These are phyloP conservation scores for Entomophthora muscae DNA, from an alignment of 371 early-diverging fungal genomes.

Conservation along the genomic window DNA sequence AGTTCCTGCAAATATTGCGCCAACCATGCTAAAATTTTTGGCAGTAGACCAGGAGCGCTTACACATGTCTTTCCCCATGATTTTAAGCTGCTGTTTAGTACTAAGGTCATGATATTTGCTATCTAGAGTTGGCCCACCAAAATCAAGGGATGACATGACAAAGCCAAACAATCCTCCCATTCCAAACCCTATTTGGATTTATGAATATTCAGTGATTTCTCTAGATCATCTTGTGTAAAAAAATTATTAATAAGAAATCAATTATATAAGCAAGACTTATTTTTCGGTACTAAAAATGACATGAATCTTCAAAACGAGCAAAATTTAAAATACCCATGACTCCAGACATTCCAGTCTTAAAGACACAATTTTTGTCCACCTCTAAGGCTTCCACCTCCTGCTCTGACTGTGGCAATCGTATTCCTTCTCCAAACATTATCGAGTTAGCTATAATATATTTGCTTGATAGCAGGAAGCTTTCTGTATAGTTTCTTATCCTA, in stretches of 20 bases:
- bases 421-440: too few relatives aligned
- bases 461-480: too few relatives aligned
- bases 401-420: constrained; percentile 2
- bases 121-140: constrained; percentile 34
- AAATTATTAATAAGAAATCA: too few relatives aligned
- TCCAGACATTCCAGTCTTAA: constrained; percentile 12
- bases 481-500: too few relatives aligned
- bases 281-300: too few relatives aligned
- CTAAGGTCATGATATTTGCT: constrained; percentile 39
- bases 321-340: constrained; percentile 3
- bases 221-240: too few relatives aligned
- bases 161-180: constrained; percentile 84
- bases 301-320: too few relatives aligned
- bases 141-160: constrained; percentile 78
- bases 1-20: constrained; percentile 73
- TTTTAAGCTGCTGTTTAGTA: constrained; percentile 57
- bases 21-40: constrained; percentile 88
- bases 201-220: too few relatives aligned
- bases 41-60: constrained; percentile 55
- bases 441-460: too few relatives aligned
- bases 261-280: too few relatives aligned
- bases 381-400: constrained; percentile 8
- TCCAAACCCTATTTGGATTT: constrained; percentile 43
- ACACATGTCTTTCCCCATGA: constrained; percentile 78
- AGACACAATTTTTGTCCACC: constrained; percentile 7